Base-by-base conservation (phyloP, 345 rosid species). In the Linum trigynum region DNA sequence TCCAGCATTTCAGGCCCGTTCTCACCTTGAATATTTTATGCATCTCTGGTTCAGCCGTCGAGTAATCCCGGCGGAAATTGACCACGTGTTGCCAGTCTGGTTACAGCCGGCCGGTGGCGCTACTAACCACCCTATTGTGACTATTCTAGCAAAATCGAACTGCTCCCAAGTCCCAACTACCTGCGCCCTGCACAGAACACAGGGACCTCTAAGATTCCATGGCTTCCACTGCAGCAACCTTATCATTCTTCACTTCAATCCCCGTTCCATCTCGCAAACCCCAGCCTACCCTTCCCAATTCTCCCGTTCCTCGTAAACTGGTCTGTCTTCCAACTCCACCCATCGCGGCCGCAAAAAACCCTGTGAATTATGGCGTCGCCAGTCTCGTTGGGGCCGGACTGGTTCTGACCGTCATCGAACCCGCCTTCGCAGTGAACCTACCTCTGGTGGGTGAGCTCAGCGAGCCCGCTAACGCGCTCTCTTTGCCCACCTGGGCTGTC, bases 401-500 rank as follows among this genome's bases (percentile, higher is more conserved):
- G 80, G 84, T 75, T 17, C 63, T 84, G 43, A 71, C 88, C 3
- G 61, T 76, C 35, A 71, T 67, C 10, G 84, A 70, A 40, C 79
- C 86, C 16, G 78, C 85, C 38, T 83, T 84, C 36, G 92, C 92
- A 56, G 55, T 78, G 3, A 80, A 67, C 17, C 71, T 84, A 35
- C 74, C 81, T 61, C 50, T 77, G 63, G 69, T 85, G 48, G 84
- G 74, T 60, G 84, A 80, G 64, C 78, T 86, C 58, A 81, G 68
- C 59, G 99, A 92, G 67, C 97, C 99, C 3, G 78, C 90, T 74
- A 85, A 90, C 66, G 97, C 96, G 6, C 73, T 94, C 58, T 94
- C 96, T 71, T 76, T 88, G 77, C 98, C 98, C 50, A 88, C 97
- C 38, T 92, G 98, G 97, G 87, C 90, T 1, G 69, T 88, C n/a